Conservation (phyloP, 2,329 filamentous ascomycete species). For the Fusarium sp. region DNA sequence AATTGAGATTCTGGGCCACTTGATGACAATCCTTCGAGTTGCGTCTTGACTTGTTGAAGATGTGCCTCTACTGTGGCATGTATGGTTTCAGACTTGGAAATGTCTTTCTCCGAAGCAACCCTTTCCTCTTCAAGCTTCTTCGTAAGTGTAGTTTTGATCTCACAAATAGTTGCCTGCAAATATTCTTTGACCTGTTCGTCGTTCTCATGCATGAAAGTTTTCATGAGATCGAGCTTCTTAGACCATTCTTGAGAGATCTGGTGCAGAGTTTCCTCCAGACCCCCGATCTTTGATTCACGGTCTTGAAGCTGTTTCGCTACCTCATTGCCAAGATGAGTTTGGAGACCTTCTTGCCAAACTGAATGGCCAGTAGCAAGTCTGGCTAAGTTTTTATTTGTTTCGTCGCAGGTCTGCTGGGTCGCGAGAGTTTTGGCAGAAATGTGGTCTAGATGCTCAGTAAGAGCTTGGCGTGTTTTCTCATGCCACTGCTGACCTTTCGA, state of each 20-base stretch:
- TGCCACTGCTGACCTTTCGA: background rate
- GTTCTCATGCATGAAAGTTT: conserved; percentile 4
- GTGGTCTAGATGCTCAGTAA: conserved; percentile 12
- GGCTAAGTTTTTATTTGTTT: conserved; percentile 29
- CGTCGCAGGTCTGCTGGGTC: conserved; percentile 27
- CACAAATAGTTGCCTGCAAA: conserved; percentile 31
- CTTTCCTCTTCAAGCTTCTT: conserved; percentile 40
- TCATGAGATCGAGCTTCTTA: conserved; percentile 35
- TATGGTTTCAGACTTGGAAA: conserved; percentile 27
- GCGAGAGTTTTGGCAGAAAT: conserved; percentile 19
- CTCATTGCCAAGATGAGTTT: conserved; percentile 19
- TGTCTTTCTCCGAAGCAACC: conserved; percentile 28
- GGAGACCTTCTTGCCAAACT: conserved; percentile 3
- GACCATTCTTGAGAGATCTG: conserved; percentile 30
- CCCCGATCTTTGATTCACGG: conserved; percentile 36
- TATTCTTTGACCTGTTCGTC: conserved; percentile 27
- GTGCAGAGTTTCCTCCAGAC: conserved; percentile 39
- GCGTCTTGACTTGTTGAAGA: conserved; percentile 36
- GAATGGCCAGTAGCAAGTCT: conserved; percentile 12
- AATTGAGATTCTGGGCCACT: background rate
- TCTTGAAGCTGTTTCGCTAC: conserved; percentile 34
- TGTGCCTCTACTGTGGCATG: conserved; percentile 33
- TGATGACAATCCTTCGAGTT: conserved; percentile 14
- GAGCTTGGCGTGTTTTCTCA: background rate
- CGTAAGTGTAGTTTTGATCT: conserved; percentile 40